Conservation (phyloP, 2,329 filamentous ascomycete genomes). For the Dendrostoma leiphaemia region DNA sequence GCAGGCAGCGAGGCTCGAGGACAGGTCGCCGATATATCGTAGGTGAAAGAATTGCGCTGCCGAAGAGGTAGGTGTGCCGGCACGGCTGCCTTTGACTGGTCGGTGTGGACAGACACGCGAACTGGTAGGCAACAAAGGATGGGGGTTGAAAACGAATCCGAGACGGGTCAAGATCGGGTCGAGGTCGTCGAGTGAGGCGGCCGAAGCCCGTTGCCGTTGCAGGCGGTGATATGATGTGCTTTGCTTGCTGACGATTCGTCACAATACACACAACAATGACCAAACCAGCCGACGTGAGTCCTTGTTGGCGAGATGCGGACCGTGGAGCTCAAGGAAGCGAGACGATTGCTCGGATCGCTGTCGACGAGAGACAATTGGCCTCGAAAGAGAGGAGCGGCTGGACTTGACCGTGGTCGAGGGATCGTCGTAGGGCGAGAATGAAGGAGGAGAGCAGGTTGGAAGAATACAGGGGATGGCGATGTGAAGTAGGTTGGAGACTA, state of each 20-base stretch:
- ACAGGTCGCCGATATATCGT: conserved; percentile 10
- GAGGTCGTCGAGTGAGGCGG: conserved; percentile 12
- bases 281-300: conserved; percentile 11
- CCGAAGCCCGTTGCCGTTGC: conserved; percentile 7
- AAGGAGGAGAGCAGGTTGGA: conserved; percentile 6
- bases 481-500: conserved; percentile 15
- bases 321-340: not conserved
- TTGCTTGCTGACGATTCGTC: conserved; percentile 12
- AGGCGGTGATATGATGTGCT: not conserved
- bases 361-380: conserved; percentile 8
- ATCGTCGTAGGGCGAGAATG: conserved; percentile 17
- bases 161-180: conserved; percentile 14
- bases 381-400: conserved; percentile 9
- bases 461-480: conserved; percentile 5
- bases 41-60: not conserved
- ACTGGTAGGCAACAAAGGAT: conserved; percentile 8
- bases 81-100: not conserved
- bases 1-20: not conserved
- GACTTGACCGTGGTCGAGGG: conserved; percentile 1
- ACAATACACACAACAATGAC: conserved; percentile 3
- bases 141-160: conserved; percentile 12
- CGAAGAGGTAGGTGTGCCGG: not conserved
- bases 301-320: conserved; percentile 4
- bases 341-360: conserved; percentile 6
- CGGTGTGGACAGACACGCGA: conserved; percentile 2